phyloP scores from a whole-genome alignment of 2,329 filamentous ascomycete species.

The Alternaria brassicicola region DNA sequence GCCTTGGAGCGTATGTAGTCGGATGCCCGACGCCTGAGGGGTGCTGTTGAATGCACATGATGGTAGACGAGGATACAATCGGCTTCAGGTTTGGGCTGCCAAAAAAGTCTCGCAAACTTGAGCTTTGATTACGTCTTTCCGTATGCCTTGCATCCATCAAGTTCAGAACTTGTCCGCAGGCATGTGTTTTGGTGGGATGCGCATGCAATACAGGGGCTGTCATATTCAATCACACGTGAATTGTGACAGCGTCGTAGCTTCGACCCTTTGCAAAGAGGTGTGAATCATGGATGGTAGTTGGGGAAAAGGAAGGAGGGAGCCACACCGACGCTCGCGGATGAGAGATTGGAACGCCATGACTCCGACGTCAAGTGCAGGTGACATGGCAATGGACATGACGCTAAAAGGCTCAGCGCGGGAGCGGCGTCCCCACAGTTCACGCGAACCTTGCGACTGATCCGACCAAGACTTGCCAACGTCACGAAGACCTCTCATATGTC shows the following conservation, averaged over 20 bases:
- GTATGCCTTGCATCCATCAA: not conserved
- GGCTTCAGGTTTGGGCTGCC: not conserved
- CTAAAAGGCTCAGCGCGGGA: constrained; percentile 19
- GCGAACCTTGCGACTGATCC: constrained; percentile 24
- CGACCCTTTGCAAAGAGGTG: not conserved
- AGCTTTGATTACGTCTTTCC: not conserved
- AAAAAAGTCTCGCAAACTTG: not conserved
- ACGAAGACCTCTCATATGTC: constrained; percentile 22
- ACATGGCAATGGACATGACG: constrained; percentile 9
- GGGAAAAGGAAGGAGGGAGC: not conserved
- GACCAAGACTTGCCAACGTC: constrained; percentile 12
- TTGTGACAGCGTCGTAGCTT: not conserved
- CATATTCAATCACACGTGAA: not conserved
- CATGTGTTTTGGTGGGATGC: not conserved
- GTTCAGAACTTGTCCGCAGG: not conserved
- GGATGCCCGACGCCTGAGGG: not conserved
- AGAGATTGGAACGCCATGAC: constrained; percentile 1
- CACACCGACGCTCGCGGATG: not conserved
- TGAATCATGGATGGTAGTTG: not conserved
- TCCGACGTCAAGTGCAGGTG: constrained; percentile 13
- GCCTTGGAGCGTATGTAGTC: not conserved
- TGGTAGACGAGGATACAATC: not conserved
- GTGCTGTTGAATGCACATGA: not conserved
- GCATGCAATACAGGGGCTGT: too few relatives aligned
- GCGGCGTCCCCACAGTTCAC: constrained; percentile 11